Base-by-base conservation (phyloP, 257 asterid genomes). In the Solanum medicagineum region DNA sequence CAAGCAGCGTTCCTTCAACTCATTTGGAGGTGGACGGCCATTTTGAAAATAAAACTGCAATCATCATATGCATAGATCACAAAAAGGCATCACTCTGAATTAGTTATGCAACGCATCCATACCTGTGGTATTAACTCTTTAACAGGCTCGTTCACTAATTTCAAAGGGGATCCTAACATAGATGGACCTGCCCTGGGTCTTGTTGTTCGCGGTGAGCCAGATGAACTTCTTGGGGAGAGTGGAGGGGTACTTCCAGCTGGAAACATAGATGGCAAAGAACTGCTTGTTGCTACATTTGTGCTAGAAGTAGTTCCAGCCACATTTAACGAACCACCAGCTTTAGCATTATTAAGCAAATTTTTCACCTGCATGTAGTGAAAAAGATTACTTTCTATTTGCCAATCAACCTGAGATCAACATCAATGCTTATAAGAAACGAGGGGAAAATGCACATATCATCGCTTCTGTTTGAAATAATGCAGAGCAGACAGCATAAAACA, bases 191-290 rank as follows among this genome's bases (percentile, higher is more conserved):
- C 91, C 92, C 98, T 92, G 44, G 91, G 98, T 90, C 93, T 97
- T 90, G 86, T 84, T 65, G 91, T 88, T 87, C 99, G 94, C 75
- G 99, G 99, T 17, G 99, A 97, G 70, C 98, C 98, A 29, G 97
- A 88, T 53, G 98, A 97, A 84, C 98, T 95, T 90, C 99, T 93
- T 12, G 98, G 99, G 63, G 99, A 97, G 88, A 95, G 99, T 62
- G 99, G 99, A 11, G 99, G 99, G 16, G 99, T 93, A 91, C 98
- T 97, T 75, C 99, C 98, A 81, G 98, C 97, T 36, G 98, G 95
- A 89, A 97, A 97, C 96, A 95, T 94, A 63, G 99, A 97, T 85
- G 98, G 99, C 90, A 95, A 84, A 22, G 97, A 88, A 88, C 90
- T 95, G 91, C 87, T 90, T 86, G 95, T 84, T 68, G 94, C 92